These are phyloP conservation scores for Forsythia suspensa DNA, from an alignment of 257 asterid genomes.

Conservation along the genomic window DNA sequence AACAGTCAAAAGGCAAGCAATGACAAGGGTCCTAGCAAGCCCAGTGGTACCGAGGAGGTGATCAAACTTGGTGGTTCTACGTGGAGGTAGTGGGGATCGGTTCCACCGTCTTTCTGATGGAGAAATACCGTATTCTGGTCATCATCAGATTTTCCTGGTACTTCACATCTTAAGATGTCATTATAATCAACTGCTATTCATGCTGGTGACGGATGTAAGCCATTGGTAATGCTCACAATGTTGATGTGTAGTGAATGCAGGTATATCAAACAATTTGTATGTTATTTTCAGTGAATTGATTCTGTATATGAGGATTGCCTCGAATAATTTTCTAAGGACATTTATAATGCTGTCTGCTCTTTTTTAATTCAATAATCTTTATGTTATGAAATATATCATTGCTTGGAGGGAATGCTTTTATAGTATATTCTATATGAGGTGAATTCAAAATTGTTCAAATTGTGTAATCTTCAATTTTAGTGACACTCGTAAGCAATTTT, in stretches of 20 bases:
- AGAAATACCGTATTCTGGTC: neutral
- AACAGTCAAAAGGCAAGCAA: slow-evolving; percentile 57
- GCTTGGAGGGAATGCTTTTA: neutral
- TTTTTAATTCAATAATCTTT: neutral
- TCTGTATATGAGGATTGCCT: neutral
- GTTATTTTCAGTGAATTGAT: slow-evolving; percentile 5
- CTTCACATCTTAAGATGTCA: neutral
- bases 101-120: neutral
- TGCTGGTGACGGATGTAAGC: neutral
- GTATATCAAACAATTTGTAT: slow-evolving; percentile 17
- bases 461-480: neutral
- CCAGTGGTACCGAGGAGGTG: slow-evolving; percentile 82
- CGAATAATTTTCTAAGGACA: no score
- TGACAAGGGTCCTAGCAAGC: slow-evolving; percentile 43
- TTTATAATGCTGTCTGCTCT: no score
- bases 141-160: slow-evolving; percentile 5
- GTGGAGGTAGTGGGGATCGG: slow-evolving; percentile 60
- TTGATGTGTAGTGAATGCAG: slow-evolving; percentile 6
- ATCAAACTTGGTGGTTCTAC: slow-evolving; percentile 88
- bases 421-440: neutral
- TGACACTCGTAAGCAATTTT: no score
- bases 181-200: neutral
- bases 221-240: neutral
- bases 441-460: no score
- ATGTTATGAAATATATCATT: no score